Conservation (phyloP, 176 grass and related monocot genomes). For the Oryza glaberrima region DNA sequence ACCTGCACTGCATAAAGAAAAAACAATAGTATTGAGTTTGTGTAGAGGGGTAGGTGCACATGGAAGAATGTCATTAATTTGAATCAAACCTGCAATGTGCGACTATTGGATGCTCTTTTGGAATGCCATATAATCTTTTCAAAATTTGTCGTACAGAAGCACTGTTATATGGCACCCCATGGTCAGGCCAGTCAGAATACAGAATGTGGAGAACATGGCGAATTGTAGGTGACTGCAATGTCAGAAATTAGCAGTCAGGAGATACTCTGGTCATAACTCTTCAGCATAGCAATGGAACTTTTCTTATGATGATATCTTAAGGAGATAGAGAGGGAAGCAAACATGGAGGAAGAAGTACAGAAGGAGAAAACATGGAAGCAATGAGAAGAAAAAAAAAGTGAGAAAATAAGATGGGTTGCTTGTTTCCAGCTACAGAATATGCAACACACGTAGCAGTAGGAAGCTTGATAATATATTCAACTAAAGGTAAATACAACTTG, state of each 20-base stretch:
- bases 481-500: background rate
- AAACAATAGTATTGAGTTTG: slow-evolving; percentile 32
- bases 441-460: background rate
- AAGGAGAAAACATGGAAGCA: background rate
- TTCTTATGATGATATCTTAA: background rate
- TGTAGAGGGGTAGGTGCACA: background rate
- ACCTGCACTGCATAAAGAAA: slow-evolving; percentile 69
- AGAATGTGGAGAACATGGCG: slow-evolving; percentile 77
- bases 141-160: slow-evolving; percentile 62
- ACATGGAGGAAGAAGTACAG: background rate
- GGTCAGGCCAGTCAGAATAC: slow-evolving; percentile 91
- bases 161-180: slow-evolving; percentile 71
- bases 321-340: slow-evolving; percentile 25
- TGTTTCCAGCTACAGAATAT: background rate
- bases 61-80: slow-evolving; percentile 6
- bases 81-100: slow-evolving; percentile 88
- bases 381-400: background rate
- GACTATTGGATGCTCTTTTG: slow-evolving; percentile 58
- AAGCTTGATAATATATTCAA: slow-evolving; percentile 27
- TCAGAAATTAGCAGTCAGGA: slow-evolving; percentile 14
- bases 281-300: background rate
- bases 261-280: slow-evolving; percentile 3
- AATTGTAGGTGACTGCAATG: slow-evolving; percentile 51
- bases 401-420: slow-evolving; percentile 32
- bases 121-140: slow-evolving; percentile 57